Percentiles rank a stretch among this genome's conserved stretches.
Evolutionary conservation across 345 rosid genomes (phyloP).

Genomic region (Passiflora organensis): DNA sequence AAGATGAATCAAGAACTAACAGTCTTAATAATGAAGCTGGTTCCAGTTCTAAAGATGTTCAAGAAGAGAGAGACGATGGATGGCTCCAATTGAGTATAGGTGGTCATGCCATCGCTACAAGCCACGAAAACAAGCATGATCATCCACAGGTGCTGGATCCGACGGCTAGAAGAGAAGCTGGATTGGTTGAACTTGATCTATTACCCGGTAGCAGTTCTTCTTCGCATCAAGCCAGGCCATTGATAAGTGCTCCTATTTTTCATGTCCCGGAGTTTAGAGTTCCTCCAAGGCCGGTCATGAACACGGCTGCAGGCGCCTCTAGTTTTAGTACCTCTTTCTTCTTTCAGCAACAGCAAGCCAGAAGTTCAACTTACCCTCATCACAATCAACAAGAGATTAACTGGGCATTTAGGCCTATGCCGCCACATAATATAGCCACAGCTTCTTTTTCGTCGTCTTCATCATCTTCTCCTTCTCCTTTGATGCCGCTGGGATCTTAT

Average conservation of each 20-base stretch:
- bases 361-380: slow-evolving; percentile 39
- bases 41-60: slow-evolving; percentile 53
- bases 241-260: slow-evolving; percentile 30
- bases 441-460: slow-evolving; percentile 33
- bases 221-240: slow-evolving; percentile 17
- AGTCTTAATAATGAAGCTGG: slow-evolving; percentile 41
- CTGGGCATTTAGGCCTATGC: slow-evolving; percentile 61
- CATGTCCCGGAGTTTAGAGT: slow-evolving; percentile 33
- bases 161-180: slow-evolving; percentile 29
- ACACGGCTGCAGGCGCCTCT: slow-evolving; percentile 5
- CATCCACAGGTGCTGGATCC: slow-evolving; percentile 25
- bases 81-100: slow-evolving; percentile 92
- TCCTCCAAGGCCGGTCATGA: slow-evolving; percentile 28
- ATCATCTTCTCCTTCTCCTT: slow-evolving; percentile 36
- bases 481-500: slow-evolving; percentile 56
- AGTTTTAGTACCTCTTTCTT: slow-evolving; percentile 28
- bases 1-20: slow-evolving; percentile 74
- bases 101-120: slow-evolving; percentile 17
- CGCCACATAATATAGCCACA: slow-evolving; percentile 30
- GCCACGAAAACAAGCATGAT: slow-evolving; percentile 20
- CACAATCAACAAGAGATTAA: slow-evolving; percentile 42
- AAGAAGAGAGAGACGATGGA: slow-evolving; percentile 29
- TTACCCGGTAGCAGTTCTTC: slow-evolving; percentile 30
- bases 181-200: slow-evolving; percentile 63
- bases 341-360: slow-evolving; percentile 38